Conservation (phyloP, 805 yeast species). For the Monosporozyma servazzii region DNA sequence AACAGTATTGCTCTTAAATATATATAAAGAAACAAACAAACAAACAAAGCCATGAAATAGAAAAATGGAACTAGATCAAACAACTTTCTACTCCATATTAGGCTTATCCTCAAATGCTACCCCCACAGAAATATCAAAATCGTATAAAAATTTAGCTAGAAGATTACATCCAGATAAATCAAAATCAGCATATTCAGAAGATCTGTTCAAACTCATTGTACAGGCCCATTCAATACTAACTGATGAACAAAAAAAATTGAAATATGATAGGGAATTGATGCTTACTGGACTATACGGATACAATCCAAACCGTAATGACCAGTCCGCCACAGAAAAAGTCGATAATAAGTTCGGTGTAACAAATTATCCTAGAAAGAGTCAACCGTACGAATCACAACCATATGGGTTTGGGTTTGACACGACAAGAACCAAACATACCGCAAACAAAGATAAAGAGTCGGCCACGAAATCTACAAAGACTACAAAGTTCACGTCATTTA, state of each 20-base stretch:
- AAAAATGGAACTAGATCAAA: constrained; percentile 17
- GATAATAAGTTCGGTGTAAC: background rate
- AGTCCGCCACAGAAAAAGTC: constrained; percentile 1
- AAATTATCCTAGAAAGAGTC: constrained; percentile 10
- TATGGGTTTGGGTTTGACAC: constrained; percentile 26
- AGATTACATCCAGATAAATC: constrained; percentile 77
- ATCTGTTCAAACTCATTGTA: constrained; percentile 24
- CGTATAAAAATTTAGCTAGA: constrained; percentile 67
- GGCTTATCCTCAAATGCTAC: constrained; percentile 22
- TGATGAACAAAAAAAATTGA: constrained; percentile 14
- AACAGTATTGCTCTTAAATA: too few species aligned
- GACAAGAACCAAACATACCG: background rate
- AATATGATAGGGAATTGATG: constrained; percentile 17
- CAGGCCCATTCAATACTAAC: constrained; percentile 27
- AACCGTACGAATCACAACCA: constrained; percentile 29
- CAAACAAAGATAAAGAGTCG: background rate
- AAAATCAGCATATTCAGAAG: constrained; percentile 31
- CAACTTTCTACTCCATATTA: constrained; percentile 25
- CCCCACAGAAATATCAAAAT: constrained; percentile 49
- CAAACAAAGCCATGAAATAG: background rate
- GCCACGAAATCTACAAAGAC: background rate
- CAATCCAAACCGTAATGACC: constrained; percentile 8
- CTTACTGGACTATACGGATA: constrained; percentile 15
- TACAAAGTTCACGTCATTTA: constrained; percentile 20
- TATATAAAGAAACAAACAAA: too few species aligned